A percentile compares a stretch with the other conserved stretches of the same genome.
Conservation (phyloP, 805 yeast genomes). For the Kodamaea hsintzibuensis region DNA sequence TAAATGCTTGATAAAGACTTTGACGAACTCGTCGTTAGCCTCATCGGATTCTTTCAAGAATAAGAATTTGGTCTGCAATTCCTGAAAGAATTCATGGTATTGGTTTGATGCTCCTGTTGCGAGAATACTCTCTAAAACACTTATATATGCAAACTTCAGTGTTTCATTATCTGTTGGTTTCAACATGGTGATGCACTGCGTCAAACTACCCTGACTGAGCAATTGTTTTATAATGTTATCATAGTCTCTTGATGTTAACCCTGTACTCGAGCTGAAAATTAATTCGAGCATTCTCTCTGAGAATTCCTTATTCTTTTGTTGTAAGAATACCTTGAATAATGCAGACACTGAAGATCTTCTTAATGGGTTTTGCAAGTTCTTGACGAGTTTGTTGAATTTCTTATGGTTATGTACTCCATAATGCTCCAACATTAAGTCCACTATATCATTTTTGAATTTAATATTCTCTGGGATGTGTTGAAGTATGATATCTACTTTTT, state of each 20-base stretch:
- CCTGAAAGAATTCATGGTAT: slow-evolving; percentile 12
- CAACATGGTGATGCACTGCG: slow-evolving; percentile 26
- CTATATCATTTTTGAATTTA: slow-evolving; percentile 9
- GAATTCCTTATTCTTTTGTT: slow-evolving; percentile 26
- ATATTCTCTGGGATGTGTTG: not conserved
- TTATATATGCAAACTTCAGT: slow-evolving; percentile 27
- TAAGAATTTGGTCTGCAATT: slow-evolving; percentile 11
- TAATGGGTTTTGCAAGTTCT: slow-evolving; percentile 30
- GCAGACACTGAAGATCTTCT: slow-evolving; percentile 33
- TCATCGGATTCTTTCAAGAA: slow-evolving; percentile 17
- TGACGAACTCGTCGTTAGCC: slow-evolving; percentile 17
- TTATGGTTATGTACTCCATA: slow-evolving; percentile 18
- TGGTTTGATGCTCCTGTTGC: not conserved
- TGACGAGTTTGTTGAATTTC: slow-evolving; percentile 21
- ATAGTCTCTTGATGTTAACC: slow-evolving; percentile 28
- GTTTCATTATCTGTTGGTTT: slow-evolving; percentile 18
- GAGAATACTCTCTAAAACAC: slow-evolving; percentile 18
- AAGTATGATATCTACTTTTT: not conserved
- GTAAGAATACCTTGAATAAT: slow-evolving; percentile 30
- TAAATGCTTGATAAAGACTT: slow-evolving; percentile 19
- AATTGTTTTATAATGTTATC: slow-evolving; percentile 26
- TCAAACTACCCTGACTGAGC: slow-evolving; percentile 25
- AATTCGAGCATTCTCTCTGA: slow-evolving; percentile 31
- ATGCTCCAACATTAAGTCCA: slow-evolving; percentile 17
- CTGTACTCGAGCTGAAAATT: slow-evolving; percentile 29